Base-by-base conservation (phyloP, 2,329 filamentous ascomycete species). In the Trichothecium sympodiale region DNA sequence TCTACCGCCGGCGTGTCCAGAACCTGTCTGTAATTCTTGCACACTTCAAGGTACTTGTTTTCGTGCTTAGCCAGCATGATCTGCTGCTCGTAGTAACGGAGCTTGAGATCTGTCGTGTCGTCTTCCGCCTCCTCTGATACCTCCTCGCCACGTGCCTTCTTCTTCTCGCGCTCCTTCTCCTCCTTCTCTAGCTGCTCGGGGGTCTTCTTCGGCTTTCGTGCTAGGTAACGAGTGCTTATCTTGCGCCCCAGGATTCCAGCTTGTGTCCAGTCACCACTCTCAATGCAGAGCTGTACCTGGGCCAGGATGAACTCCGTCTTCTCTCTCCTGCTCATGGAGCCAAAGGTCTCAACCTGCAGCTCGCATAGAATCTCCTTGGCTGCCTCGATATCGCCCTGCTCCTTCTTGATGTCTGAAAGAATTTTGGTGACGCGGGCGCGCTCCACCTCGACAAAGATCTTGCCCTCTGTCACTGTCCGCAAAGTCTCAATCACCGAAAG, bases 391-490 rank as follows among this genome's bases (percentile, higher is more conserved):
- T 98, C 89, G 44, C 88, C 89, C 62, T 96, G 86, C 45, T 83
- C 67, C 64, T 94, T 95, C 72, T 96, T 96, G 70, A 98, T 96
- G 60, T 95, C 78, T 35, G 91, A 96, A 10, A 98, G 72, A 46
- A 94, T 93, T 56, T 82, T 86, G 50, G 91, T 98, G 41, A 98
- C 81, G 47, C 91, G 83, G 45, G 91, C 91, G 47, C 91, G 80
- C 71, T 98, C 91, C 36, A 98, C 91, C 68, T 98, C 91, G 50
- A 98, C 89, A 53, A 98, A 98, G 58, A 98, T 98, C 82, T 98
- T 98, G 64, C 91, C 91, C 63, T 98, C 91, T 8, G 91, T 98
- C 33, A 98, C 89, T 29, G 89, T 96, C 49, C 91, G 78, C 52
- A 98, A 62, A 2, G 89, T 93, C 63, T 98, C 89, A 52, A 98